These are phyloP conservation scores for Lentinus tigrinus DNA, from an alignment of 768 basidiomycete genomes.

Conservation along the genomic window DNA sequence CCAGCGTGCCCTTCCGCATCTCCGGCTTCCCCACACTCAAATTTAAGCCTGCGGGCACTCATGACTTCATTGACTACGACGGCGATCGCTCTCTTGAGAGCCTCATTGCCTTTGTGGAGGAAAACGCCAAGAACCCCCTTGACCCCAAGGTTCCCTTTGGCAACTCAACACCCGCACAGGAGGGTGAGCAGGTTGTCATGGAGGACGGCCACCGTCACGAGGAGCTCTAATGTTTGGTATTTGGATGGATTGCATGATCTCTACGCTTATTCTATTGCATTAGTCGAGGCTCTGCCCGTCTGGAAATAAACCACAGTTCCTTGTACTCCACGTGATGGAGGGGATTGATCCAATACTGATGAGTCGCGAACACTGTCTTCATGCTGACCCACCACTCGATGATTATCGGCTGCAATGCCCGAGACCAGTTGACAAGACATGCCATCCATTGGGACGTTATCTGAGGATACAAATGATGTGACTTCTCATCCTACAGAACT, in stretches of 20 bases:
- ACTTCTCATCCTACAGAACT: conserved; percentile 19
- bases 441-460: conserved; percentile 4
- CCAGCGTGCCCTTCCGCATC: conserved; percentile 83
- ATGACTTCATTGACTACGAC: conserved; percentile 88
- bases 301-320: conserved; percentile 4
- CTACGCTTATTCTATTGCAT: conserved; percentile 13
- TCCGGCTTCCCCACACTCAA: conserved; percentile 93
- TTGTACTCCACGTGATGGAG: neutral
- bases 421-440: neutral
- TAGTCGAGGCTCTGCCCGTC: conserved; percentile 7
- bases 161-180: conserved; percentile 21
- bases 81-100: conserved; percentile 90
- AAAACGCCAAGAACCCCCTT: conserved; percentile 74
- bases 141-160: conserved; percentile 33
- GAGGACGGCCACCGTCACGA: conserved; percentile 26
- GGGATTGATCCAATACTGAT: too few relatives aligned
- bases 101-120: conserved; percentile 79
- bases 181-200: conserved; percentile 24
- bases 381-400: too few relatives aligned
- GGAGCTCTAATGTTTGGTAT: conserved; percentile 21
- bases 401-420: too few relatives aligned
- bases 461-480: conserved; percentile 14
- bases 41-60: conserved; percentile 88
- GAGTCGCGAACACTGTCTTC: too few relatives aligned
- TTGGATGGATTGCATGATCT: conserved; percentile 1